A percentile compares a stretch with the other conserved stretches of the same genome.
Conservation (phyloP, 352 stramenopile species). For the Phytophthora ramorum region DNA sequence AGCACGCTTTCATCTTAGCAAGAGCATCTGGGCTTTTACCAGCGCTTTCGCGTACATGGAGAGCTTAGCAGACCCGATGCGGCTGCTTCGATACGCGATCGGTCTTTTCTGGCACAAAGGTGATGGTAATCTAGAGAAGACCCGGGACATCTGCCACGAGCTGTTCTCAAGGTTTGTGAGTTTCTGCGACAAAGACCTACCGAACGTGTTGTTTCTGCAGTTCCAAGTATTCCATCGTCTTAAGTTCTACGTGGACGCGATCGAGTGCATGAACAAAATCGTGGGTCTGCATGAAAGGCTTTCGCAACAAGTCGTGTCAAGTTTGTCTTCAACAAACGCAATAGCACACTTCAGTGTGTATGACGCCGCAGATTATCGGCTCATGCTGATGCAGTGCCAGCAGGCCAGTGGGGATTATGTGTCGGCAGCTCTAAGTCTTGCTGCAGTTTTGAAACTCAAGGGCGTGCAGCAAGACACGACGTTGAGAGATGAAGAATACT, state of each 20-base stretch:
- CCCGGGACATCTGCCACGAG: conserved; percentile 62
- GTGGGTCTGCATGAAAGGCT: conserved; percentile 28
- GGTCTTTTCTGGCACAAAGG: conserved; percentile 65
- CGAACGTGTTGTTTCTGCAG: conserved; percentile 64
- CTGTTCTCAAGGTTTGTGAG: conserved; percentile 60
- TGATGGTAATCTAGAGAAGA: conserved; percentile 57
- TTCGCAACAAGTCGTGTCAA: neutral
- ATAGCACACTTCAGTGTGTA: conserved; percentile 31
- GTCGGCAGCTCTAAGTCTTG: conserved; percentile 56
- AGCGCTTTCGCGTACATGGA: conserved; percentile 70
- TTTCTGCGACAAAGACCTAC: conserved; percentile 69
- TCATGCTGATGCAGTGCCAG: conserved; percentile 78
- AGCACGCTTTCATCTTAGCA: conserved; percentile 58
- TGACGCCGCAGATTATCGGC: conserved; percentile 51
- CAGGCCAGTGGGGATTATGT: conserved; percentile 65
- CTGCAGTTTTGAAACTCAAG: conserved; percentile 45
- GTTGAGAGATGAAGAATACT: conserved; percentile 58
- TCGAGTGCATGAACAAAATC: conserved; percentile 57
- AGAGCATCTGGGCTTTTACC: conserved; percentile 61
- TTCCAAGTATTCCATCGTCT: conserved; percentile 70
- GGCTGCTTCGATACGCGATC: conserved; percentile 70
- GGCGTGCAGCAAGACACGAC: conserved; percentile 34
- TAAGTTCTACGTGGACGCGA: conserved; percentile 57
- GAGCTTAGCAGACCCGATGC: conserved; percentile 62
- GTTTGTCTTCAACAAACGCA: conserved; percentile 6